Evolutionary conservation across 2,329 filamentous ascomycete genomes (phyloP).

Genomic region (Cucurbitaria berberidis): DNA sequence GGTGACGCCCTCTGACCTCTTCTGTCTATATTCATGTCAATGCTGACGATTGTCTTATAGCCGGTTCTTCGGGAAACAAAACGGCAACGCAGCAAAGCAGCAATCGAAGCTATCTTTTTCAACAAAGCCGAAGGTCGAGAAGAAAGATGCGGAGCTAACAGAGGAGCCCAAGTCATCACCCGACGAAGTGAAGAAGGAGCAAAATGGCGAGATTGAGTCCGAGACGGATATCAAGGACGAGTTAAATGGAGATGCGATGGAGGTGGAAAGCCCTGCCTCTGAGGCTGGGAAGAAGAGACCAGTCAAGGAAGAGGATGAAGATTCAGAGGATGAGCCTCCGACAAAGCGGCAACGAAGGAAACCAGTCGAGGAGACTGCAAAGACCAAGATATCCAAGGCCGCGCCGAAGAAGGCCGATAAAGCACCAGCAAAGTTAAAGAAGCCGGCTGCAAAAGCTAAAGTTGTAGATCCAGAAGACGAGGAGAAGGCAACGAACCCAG

Average conservation of each 20-base stretch:
- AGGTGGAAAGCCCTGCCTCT: slow-evolving; percentile 30
- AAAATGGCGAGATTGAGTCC: slow-evolving; percentile 21
- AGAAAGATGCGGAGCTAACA: slow-evolving; percentile 25
- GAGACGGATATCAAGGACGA: slow-evolving; percentile 27
- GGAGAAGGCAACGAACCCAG: slow-evolving; percentile 22
- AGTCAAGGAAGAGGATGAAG: slow-evolving; percentile 37
- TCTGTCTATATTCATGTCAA: neutral
- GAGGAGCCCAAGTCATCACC: slow-evolving; percentile 28
- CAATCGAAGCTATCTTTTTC: slow-evolving; percentile 82
- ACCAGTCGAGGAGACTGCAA: slow-evolving; percentile 27
- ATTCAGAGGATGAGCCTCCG: slow-evolving; percentile 47
- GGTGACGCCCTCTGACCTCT: slow-evolving; percentile 28
- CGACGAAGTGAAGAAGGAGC: slow-evolving; percentile 22
- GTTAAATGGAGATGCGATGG: slow-evolving; percentile 29
- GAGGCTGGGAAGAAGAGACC: slow-evolving; percentile 41
- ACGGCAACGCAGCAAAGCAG: slow-evolving; percentile 67
- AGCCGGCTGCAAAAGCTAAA: slow-evolving; percentile 23
- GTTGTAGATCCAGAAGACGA: slow-evolving; percentile 27
- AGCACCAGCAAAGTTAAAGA: slow-evolving; percentile 21
- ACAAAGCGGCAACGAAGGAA: slow-evolving; percentile 45
- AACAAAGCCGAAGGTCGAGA: slow-evolving; percentile 56
- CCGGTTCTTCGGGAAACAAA: slow-evolving; percentile 80
- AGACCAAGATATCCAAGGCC: slow-evolving; percentile 24
- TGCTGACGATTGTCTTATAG: slow-evolving; percentile 55
- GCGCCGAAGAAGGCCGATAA: slow-evolving; percentile 30